These are phyloP conservation scores for Trifolium dubium DNA, from an alignment of 306 rosid genomes.

Conservation along the genomic window DNA sequence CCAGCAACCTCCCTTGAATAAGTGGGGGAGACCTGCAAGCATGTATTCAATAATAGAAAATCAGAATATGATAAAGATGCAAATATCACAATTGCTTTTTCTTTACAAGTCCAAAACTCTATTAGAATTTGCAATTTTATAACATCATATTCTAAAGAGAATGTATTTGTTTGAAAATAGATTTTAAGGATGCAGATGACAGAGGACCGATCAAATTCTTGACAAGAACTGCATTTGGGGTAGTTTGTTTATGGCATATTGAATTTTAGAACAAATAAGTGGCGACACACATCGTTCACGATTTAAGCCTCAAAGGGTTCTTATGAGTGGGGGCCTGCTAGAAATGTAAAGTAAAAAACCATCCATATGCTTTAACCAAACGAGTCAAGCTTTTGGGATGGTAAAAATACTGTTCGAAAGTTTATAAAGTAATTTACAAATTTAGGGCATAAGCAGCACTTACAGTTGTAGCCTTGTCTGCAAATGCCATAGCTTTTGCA, in stretches of 20 bases:
- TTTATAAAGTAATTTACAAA: not conserved
- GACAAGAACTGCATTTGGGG: slow-evolving; percentile 2
- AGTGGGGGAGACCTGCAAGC: slow-evolving; percentile 80
- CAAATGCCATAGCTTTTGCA: slow-evolving; percentile 67
- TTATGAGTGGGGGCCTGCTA: not conserved
- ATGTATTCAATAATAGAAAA: slow-evolving; percentile 19
- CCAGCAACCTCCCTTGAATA: slow-evolving; percentile 87
- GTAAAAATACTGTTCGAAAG: slow-evolving; percentile 16
- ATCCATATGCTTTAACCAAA: not conserved
- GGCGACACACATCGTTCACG: not conserved
- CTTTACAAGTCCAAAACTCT: slow-evolving; percentile 29
- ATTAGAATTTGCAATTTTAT: slow-evolving; percentile 7
- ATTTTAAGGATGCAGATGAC: slow-evolving; percentile 23
- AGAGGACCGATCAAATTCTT: slow-evolving; percentile 29
- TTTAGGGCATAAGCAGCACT: slow-evolving; percentile 46
- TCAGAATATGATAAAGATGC: slow-evolving; percentile 25
- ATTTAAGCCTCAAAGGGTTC: slow-evolving; percentile 17
- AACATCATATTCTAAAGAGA: slow-evolving; percentile 20
- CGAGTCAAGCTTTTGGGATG: slow-evolving; percentile 11
- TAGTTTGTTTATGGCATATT: not conserved
- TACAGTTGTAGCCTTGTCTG: slow-evolving; percentile 96
- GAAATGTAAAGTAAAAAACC: slow-evolving; percentile 23
- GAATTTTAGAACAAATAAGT: slow-evolving; percentile 11
- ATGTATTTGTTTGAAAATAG: slow-evolving; percentile 8
- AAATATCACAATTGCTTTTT: slow-evolving; percentile 22